A percentile compares a stretch with the other conserved stretches of the same genome.
phyloP scores from a whole-genome alignment of 2,329 filamentous ascomycete genomes.

The Aspergillus sojae region DNA sequence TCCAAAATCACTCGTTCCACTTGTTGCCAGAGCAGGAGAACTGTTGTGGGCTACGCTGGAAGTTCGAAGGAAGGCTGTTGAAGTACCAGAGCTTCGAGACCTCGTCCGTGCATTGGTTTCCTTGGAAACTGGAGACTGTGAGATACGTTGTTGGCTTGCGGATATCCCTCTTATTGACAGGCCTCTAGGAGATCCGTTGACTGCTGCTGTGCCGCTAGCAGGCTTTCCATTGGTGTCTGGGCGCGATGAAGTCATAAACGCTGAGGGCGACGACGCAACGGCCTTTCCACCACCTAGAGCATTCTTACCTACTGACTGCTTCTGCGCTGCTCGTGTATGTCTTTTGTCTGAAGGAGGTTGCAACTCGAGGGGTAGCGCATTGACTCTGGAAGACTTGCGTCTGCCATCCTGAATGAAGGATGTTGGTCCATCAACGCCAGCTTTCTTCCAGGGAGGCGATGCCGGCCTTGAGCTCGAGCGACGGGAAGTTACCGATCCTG shows the following conservation, averaged over 20 bases:
- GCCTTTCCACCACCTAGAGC: conserved; percentile 27
- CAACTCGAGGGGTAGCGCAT: conserved; percentile 49
- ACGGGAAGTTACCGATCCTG: conserved; percentile 35
- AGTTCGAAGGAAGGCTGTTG: conserved; percentile 19
- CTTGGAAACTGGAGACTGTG: conserved; percentile 33
- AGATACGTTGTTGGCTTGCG: conserved; percentile 24
- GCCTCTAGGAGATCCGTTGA: conserved; percentile 36
- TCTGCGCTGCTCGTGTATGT: conserved; percentile 46
- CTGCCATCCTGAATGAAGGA: conserved; percentile 70
- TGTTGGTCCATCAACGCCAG: conserved; percentile 82
- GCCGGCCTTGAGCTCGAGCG: conserved; percentile 44
- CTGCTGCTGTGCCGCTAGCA: conserved; percentile 29
- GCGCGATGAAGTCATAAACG: conserved; percentile 32
- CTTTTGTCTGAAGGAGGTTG: conserved; percentile 52
- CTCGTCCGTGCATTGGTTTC: conserved; percentile 30
- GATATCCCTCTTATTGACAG: conserved; percentile 25
- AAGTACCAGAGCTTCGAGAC: conserved; percentile 32
- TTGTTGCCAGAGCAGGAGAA: conserved; percentile 10
- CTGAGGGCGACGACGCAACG: conserved; percentile 32
- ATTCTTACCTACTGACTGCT: conserved; percentile 36
- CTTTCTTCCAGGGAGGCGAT: conserved; percentile 93
- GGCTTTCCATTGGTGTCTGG: conserved; percentile 34
- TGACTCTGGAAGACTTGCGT: conserved; percentile 63
- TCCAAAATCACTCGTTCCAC: conserved; percentile 17
- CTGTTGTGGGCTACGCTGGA: conserved; percentile 23